Conservation (phyloP, 345 rosid genomes). For the Aurinia saxatilis region DNA sequence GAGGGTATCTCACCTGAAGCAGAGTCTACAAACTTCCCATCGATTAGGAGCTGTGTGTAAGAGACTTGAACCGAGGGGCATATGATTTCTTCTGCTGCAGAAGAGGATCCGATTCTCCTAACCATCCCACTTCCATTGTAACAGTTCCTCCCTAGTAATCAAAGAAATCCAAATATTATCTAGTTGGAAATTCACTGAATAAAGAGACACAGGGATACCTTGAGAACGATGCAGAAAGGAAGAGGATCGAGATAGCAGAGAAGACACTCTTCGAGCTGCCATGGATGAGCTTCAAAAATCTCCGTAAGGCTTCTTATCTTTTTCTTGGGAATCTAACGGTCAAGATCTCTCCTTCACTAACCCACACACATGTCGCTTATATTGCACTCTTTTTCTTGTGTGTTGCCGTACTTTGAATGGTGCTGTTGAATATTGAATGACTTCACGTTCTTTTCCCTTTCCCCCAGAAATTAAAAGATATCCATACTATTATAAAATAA, state of each 20-base stretch:
- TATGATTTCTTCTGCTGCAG: conserved; percentile 63
- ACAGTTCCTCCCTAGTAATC: conserved; percentile 34
- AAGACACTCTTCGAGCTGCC: conserved; percentile 58
- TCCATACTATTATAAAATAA: not conserved
- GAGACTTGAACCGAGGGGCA: conserved; percentile 57
- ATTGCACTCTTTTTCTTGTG: not conserved
- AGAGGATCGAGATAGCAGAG: conserved; percentile 45
- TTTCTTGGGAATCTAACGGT: conserved; percentile 20
- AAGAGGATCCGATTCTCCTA: conserved; percentile 50
- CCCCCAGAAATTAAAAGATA: not conserved
- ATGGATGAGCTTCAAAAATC: conserved; percentile 23
- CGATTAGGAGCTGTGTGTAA: conserved; percentile 62
- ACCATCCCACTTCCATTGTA: conserved; percentile 25
- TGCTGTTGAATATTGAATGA: conserved; percentile 16
- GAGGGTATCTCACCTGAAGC: conserved; percentile 78
- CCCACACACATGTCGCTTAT: conserved; percentile 20
- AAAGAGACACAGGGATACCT: conserved; percentile 32
- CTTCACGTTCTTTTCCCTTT: not conserved
- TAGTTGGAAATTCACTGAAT: not conserved
- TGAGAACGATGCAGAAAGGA: conserved; percentile 34
- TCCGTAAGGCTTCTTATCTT: conserved; percentile 7
- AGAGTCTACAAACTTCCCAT: conserved; percentile 82
- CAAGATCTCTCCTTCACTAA: not conserved
- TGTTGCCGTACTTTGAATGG: conserved; percentile 19
- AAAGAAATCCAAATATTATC: no score